Conservation (phyloP, 257 asterid species). For the Cinchona pubescens region DNA sequence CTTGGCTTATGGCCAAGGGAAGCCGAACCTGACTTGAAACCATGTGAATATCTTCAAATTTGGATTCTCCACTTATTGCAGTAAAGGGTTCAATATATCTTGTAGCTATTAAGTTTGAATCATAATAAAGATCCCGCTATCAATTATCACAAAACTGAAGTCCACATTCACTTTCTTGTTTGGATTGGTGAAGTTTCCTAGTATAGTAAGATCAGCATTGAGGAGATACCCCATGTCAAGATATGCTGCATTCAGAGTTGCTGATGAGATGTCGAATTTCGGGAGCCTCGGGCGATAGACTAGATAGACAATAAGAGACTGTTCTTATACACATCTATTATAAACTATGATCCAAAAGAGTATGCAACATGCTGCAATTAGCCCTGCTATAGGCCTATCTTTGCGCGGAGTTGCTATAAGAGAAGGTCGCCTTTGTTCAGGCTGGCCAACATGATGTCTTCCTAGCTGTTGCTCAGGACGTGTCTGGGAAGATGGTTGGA, state of each 20-base stretch:
- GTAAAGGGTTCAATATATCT: constrained; percentile 59
- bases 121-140: constrained; percentile 64
- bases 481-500: constrained; percentile 16
- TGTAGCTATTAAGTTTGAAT: constrained; percentile 46
- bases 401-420: constrained; percentile 18
- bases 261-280: constrained; percentile 64
- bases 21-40: constrained; percentile 73
- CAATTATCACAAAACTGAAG: constrained; percentile 53
- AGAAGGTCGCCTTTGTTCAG: constrained; percentile 2
- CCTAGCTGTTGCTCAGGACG: constrained; percentile 17
- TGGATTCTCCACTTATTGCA: constrained; percentile 46
- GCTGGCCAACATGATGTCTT: constrained; percentile 4
- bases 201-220: constrained; percentile 69
- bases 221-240: constrained; percentile 87
- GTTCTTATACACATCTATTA: too few relatives aligned
- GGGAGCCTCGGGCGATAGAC: constrained; percentile 75
- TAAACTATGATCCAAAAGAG: constrained; percentile 81
- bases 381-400: constrained; percentile 71
- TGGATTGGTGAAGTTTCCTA: constrained; percentile 85
- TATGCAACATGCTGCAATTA: constrained; percentile 64
- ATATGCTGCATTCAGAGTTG: constrained; percentile 81
- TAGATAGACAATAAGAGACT: constrained; percentile 70
- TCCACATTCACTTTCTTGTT: constrained; percentile 74
- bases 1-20: constrained; percentile 38
- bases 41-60: constrained; percentile 57